Conservation (phyloP, 2,329 filamentous ascomycete genomes). For the Neurospora crassa region DNA sequence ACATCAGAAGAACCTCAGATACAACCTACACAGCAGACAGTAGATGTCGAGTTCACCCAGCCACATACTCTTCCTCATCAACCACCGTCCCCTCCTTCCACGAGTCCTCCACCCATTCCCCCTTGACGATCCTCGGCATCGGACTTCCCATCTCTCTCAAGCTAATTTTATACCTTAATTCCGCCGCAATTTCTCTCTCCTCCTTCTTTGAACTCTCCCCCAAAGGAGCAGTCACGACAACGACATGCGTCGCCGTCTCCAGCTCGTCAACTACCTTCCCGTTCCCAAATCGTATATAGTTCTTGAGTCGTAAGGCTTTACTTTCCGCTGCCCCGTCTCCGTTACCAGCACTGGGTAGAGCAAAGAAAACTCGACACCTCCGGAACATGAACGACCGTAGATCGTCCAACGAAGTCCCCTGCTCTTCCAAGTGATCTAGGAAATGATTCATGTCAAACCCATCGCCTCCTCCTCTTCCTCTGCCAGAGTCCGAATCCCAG, state of each 20-base stretch:
- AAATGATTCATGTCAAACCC: conserved; percentile 37
- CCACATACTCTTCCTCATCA: conserved; percentile 60
- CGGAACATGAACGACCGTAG: conserved; percentile 45
- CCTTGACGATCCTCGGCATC: conserved; percentile 60
- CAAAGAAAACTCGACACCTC: conserved; percentile 33
- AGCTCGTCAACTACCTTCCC: conserved; percentile 46
- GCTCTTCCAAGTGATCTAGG: conserved; percentile 44
- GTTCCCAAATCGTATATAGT: conserved; percentile 59
- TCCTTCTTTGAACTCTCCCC: conserved; percentile 22
- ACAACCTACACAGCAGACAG: background rate
- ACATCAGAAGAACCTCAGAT: background rate
- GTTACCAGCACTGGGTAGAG: background rate
- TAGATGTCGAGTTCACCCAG: conserved; percentile 14
- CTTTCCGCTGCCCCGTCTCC: conserved; percentile 13
- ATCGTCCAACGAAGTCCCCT: conserved; percentile 42
- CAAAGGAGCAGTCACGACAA: conserved; percentile 36
- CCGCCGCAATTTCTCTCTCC: conserved; percentile 28
- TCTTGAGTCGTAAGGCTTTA: conserved; percentile 36
- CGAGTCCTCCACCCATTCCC: conserved; percentile 67
- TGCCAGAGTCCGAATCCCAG: conserved; percentile 6
- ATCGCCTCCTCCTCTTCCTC: conserved; percentile 7
- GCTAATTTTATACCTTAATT: conserved; percentile 38
- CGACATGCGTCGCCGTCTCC: conserved; percentile 59
- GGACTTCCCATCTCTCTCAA: conserved; percentile 23
- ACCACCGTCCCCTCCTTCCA: conserved; percentile 71